Evolutionary conservation across 1,284 basidiomycete genomes (phyloP).

Genomic region (Ustilago loliicola): DNA sequence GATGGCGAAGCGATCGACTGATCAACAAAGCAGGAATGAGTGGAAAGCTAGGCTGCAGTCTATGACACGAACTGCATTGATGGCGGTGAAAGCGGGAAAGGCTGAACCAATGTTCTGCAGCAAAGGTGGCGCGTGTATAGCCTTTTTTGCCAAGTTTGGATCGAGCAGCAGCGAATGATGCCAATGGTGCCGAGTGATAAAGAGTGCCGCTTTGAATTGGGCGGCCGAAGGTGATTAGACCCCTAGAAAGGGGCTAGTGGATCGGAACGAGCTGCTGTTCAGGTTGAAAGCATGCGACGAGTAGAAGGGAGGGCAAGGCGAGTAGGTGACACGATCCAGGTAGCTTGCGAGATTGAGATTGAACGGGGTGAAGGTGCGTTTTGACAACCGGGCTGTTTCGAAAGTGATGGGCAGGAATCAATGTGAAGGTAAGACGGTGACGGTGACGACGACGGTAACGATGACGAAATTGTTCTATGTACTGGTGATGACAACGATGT

Average conservation of each 20-base stretch:
- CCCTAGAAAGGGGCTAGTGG: background rate
- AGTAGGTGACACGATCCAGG: background rate
- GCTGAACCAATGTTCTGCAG: constrained; percentile 1
- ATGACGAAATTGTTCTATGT: no score
- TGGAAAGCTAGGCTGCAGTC: background rate
- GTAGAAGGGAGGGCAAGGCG: background rate
- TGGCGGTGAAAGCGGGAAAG: background rate
- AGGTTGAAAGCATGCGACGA: constrained; percentile 4
- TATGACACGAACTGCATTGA: constrained; percentile 6
- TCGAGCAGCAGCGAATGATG: constrained; percentile 2
- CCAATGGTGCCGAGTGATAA: background rate
- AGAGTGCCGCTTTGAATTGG: no score
- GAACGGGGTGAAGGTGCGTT: background rate
- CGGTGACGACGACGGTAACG: background rate
- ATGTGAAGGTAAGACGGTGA: background rate
- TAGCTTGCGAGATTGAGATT: background rate
- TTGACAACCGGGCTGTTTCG: background rate
- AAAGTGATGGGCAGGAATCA: background rate
- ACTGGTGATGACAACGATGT: background rate
- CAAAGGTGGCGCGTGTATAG: constrained; percentile 38
- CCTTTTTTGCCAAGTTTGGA: constrained; percentile 27
- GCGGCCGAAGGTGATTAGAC: no score
- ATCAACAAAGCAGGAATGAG: background rate
- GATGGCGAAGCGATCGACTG: background rate
- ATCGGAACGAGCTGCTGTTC: background rate